Evolutionary conservation across 2,329 filamentous ascomycete genomes (phyloP).

Genomic region (Tympanopsis confertula): DNA sequence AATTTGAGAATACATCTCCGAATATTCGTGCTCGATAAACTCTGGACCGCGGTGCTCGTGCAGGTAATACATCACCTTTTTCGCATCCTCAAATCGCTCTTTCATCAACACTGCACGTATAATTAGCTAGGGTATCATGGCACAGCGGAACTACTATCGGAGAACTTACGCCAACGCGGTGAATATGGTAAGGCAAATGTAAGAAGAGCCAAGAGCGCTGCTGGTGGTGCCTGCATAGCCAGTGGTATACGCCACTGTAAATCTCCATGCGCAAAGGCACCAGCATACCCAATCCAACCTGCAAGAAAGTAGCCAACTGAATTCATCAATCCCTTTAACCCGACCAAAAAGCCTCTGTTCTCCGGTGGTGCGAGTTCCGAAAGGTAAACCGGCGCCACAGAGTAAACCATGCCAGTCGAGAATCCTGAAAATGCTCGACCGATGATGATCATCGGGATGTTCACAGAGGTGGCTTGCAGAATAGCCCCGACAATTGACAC

Average conservation of each 20-base stretch:
- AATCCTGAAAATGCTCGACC: slow-evolving; percentile 12
- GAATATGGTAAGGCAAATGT: slow-evolving; percentile 12
- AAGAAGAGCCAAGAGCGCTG: slow-evolving; percentile 9
- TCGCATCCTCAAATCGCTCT: slow-evolving; percentile 12
- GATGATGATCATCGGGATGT: slow-evolving; percentile 14
- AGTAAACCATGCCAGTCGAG: slow-evolving; percentile 11
- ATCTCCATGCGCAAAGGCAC: slow-evolving; percentile 15
- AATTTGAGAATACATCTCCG: slow-evolving; percentile 13
- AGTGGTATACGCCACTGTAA: slow-evolving; percentile 20
- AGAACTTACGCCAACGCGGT: slow-evolving; percentile 16
- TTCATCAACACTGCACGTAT: slow-evolving; percentile 6
- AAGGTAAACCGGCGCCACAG: slow-evolving; percentile 12
- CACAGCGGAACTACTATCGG: too few species aligned
- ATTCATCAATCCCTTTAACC: slow-evolving; percentile 17
- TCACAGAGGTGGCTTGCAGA: slow-evolving; percentile 11
- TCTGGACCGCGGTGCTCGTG: slow-evolving; percentile 11
- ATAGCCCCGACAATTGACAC: slow-evolving; percentile 16
- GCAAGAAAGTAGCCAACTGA: slow-evolving; percentile 22
- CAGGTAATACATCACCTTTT: slow-evolving; percentile 10
- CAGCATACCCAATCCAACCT: slow-evolving; percentile 26
- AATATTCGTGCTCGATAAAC: slow-evolving; percentile 9
- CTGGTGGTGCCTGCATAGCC: slow-evolving; percentile 16
- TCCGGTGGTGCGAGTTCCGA: slow-evolving; percentile 12
- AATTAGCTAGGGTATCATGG: too few species aligned
- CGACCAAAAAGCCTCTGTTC: slow-evolving; percentile 12